Evolutionary conservation across 2,329 filamentous ascomycete genomes (phyloP), one percentile per base, ranked within the genome.

Genomic region (Chrysoporthe deuterocubensis): DNA sequence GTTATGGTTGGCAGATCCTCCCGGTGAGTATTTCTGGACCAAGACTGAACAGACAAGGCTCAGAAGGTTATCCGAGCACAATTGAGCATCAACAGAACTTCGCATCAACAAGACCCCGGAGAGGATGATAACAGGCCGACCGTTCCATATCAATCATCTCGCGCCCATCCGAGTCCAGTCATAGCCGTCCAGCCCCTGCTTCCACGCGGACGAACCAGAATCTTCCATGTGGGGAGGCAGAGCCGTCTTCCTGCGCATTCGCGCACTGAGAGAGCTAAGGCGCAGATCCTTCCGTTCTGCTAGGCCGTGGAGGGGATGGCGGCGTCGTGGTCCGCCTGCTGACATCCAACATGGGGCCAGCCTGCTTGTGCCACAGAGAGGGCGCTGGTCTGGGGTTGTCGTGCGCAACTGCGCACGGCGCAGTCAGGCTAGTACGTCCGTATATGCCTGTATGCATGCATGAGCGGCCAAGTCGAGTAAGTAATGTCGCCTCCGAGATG

Each of bases 81-180:
- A 68, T 68, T 69, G 66, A 69, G 68, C 68, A 68, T 67, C 32
- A 60, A 63, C 66, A 65, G 54, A n/a, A 42, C 13, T 58, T 64
- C 64, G 68, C 68, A 70, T 48, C 66, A 66, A 42, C 56, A 61
- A 60, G 21, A 43, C 13, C 57, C 57, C 37, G n/a, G 21, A 58
- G 26, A 43, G 43, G 37, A 48, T 37, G 21, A 2, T 46, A 21
- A 32, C 18, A 50, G n/a, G 46, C 48, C 18, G 63, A 11, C 11
- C 43, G 18, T 48, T 18, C 56, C 54, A 58, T 46, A 56, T 58
- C 52, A 56, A 42, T 59, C 34, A 68, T 46, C 48, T 62, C 37
- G 59, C 62, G 50, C 50, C 64, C 44, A 65, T 66, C 54, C 9
- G 54, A 42, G 40, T 34, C 48, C 52, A 69, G 68, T 69, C 68